These are phyloP conservation scores for Cladosporium austrohemisphaericum DNA, from an alignment of 2,329 filamentous ascomycete genomes.

Conservation along the genomic window DNA sequence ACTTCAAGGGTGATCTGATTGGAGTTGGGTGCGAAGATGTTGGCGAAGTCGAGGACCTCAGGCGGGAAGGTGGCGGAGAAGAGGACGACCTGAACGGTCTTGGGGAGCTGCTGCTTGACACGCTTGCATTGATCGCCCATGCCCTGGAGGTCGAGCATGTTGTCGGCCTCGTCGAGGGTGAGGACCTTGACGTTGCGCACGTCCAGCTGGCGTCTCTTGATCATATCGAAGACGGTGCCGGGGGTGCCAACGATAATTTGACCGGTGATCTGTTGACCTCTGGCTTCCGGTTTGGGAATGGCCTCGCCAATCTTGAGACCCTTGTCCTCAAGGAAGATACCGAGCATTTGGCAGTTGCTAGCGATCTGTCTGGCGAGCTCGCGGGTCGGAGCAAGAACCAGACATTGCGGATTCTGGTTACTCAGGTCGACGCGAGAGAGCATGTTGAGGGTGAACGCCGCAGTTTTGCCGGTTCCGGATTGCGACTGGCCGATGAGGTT, in stretches of 20 bases:
- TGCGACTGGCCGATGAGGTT: constrained; percentile 99
- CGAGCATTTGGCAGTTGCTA: constrained; percentile 77
- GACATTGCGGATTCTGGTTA: constrained; percentile 71
- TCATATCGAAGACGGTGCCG: constrained; percentile 84
- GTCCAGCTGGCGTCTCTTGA: constrained; percentile 73
- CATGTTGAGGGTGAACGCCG: constrained; percentile 90
- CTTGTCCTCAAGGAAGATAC: constrained; percentile 64
- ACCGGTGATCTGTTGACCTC: constrained; percentile 65
- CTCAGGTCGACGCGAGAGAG: constrained; percentile 78
- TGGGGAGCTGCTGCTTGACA: constrained; percentile 74
- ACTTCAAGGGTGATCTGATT: constrained; percentile 84
- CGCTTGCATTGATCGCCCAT: constrained; percentile 91
- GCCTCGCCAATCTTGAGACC: constrained; percentile 74
- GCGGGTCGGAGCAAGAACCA: constrained; percentile 86
- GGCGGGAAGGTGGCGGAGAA: constrained; percentile 95
- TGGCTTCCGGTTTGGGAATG: constrained; percentile 70
- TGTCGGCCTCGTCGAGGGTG: constrained; percentile 95
- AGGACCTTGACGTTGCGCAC: constrained; percentile 70
- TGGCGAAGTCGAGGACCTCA: constrained; percentile 78
- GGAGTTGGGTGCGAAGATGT: constrained; percentile 77
- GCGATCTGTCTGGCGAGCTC: constrained; percentile 94
- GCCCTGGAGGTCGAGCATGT: constrained; percentile 96
- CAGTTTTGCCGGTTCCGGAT: constrained; percentile 96
- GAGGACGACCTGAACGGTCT: constrained; percentile 76
- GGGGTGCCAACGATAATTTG: constrained; percentile 90